Evolutionary conservation across 331 rosid genomes (phyloP).

Genomic region (Pyrus hybrid): DNA sequence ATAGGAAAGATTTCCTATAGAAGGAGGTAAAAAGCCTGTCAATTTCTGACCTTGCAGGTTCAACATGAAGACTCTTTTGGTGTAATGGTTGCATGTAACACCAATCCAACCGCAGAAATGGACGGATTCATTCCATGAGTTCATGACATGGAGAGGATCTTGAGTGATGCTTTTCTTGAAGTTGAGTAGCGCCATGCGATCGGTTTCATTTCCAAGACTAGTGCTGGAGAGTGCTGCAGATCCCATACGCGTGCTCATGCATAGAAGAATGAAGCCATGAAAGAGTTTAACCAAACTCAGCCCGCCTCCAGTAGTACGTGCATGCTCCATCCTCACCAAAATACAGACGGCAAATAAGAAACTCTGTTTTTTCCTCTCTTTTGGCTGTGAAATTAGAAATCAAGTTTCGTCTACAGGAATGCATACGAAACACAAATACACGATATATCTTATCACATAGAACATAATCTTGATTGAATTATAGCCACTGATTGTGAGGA

Average conservation of each 20-base stretch:
- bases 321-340: not conserved
- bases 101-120: conserved; percentile 29
- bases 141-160: conserved; percentile 21
- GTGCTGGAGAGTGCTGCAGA: not conserved
- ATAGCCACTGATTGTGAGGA: no score
- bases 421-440: no score
- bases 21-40: conserved; percentile 26
- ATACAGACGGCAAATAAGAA: conserved; percentile 19
- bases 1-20: conserved; percentile 40
- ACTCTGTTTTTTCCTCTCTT: not conserved
- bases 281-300: not conserved
- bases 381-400: not conserved
- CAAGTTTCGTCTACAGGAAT: no score
- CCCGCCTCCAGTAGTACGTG: not conserved
- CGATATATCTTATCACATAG: no score
- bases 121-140: not conserved
- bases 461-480: no score
- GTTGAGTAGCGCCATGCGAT: conserved; percentile 27
- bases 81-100: conserved; percentile 32
- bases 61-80: conserved; percentile 21
- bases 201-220: conserved; percentile 23
- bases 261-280: not conserved
- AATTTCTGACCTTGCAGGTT: not conserved
- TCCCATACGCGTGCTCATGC: not conserved
- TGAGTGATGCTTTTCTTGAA: conserved; percentile 20